phyloP scores from a whole-genome alignment of 2,329 filamentous ascomycete species.

The Alternaria alternata region DNA sequence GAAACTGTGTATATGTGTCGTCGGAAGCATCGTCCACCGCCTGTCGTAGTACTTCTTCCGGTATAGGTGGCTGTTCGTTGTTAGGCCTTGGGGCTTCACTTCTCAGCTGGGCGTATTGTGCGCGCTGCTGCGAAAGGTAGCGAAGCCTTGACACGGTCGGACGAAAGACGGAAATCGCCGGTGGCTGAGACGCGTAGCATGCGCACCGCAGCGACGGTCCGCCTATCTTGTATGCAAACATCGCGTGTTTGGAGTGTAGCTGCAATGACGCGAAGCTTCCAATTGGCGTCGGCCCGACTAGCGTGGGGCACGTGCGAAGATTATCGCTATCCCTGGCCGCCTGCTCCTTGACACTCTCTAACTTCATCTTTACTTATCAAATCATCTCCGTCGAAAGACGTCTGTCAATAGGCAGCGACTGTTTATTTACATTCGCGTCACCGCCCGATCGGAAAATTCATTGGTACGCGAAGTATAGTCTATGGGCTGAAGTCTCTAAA shows the following conservation, averaged over 20 bases:
- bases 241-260: constrained; percentile 12
- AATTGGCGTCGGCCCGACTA: constrained; percentile 17
- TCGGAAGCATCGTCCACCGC: background rate
- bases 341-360: background rate
- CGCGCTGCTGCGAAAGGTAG: constrained; percentile 8
- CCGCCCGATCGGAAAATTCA: background rate
- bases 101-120: constrained; percentile 12
- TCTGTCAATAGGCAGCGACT: background rate
- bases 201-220: constrained; percentile 12
- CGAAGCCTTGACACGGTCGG: constrained; percentile 7
- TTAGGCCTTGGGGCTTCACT: constrained; percentile 7
- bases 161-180: background rate
- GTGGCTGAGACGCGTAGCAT: constrained; percentile 2
- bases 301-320: constrained; percentile 9
- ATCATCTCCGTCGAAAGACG: background rate
- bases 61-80: constrained; percentile 13
- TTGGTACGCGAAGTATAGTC: no score
- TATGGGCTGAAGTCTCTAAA: background rate
- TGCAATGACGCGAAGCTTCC: constrained; percentile 17
- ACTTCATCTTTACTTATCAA: background rate
- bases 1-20: constrained; percentile 10
- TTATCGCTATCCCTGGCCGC: background rate
- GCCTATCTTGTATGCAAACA: constrained; percentile 14
- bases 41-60: constrained; percentile 8
- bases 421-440: background rate